Percentiles rank a stretch among this genome's conserved stretches.
phyloP scores from a whole-genome alignment of 345 rosid genomes.

The Citrus reticulata region DNA sequence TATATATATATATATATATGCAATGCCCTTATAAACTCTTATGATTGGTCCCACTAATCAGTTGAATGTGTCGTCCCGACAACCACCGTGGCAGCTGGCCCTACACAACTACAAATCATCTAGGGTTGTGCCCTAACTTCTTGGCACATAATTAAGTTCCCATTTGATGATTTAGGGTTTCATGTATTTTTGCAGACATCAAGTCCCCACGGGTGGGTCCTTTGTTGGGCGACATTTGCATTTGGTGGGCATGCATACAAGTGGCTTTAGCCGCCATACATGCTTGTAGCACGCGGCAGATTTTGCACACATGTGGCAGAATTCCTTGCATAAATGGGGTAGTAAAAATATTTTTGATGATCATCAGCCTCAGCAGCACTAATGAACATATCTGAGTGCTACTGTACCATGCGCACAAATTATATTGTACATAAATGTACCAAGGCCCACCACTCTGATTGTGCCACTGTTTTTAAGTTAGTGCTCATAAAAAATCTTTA shows the following conservation, averaged over 20 bases:
- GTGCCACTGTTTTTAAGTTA: slow-evolving; percentile 19
- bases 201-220: slow-evolving; percentile 39
- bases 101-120: slow-evolving; percentile 46
- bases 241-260: slow-evolving; percentile 23
- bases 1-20: not conserved
- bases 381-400: slow-evolving; percentile 46
- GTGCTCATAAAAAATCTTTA: slow-evolving; percentile 20
- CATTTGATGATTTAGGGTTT: slow-evolving; percentile 21
- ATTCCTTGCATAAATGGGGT: not conserved
- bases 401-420: slow-evolving; percentile 83
- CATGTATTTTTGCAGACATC: slow-evolving; percentile 25
- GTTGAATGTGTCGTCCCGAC: slow-evolving; percentile 35
- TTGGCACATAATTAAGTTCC: slow-evolving; percentile 34
- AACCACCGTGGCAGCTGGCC: slow-evolving; percentile 40
- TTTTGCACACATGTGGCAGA: slow-evolving; percentile 36
- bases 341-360: not conserved
- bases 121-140: slow-evolving; percentile 45
- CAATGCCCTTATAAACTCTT: slow-evolving; percentile 16
- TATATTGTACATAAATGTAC: slow-evolving; percentile 17
- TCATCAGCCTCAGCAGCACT: slow-evolving; percentile 3
- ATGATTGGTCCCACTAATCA: slow-evolving; percentile 35
- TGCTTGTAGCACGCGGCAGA: slow-evolving; percentile 56
- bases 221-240: slow-evolving; percentile 26
- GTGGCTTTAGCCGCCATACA: slow-evolving; percentile 62
- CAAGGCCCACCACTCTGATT: slow-evolving; percentile 36